Conservation (phyloP, 192 early-diverging fungal species). For the Entomortierella chlamydospora region DNA sequence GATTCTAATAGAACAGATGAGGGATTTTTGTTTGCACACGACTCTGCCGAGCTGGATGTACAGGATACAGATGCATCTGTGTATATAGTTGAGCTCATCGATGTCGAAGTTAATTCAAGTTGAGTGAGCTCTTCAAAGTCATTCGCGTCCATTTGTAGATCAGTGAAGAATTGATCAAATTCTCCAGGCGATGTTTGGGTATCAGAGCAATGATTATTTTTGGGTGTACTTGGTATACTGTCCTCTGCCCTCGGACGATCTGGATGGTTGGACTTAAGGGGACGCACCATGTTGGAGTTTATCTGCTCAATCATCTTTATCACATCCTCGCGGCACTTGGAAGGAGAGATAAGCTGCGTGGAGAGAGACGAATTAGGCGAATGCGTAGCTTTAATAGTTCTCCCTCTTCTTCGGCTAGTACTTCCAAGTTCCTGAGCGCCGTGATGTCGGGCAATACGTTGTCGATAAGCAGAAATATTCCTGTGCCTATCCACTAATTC, state of each 20-base stretch:
- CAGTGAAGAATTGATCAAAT: slow-evolving; percentile 35
- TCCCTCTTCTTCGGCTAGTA: slow-evolving; percentile 2
- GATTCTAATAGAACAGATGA: not conserved
- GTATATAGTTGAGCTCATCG: not conserved
- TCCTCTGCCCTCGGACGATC: not conserved
- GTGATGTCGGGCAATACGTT: slow-evolving; percentile 1
- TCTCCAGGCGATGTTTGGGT: slow-evolving; percentile 21
- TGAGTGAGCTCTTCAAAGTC: slow-evolving; percentile 44
- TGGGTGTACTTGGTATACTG: slow-evolving; percentile 4
- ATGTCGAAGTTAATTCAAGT: slow-evolving; percentile 9
- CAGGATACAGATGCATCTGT: not conserved
- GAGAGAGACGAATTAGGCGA: not conserved
- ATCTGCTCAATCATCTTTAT: slow-evolving; percentile 48
- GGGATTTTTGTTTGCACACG: not conserved
- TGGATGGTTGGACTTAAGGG: not conserved
- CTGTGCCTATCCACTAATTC: slow-evolving; percentile 18
- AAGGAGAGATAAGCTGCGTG: not conserved
- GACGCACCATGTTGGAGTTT: slow-evolving; percentile 22
- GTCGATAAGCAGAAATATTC: not conserved
- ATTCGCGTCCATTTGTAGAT: slow-evolving; percentile 33
- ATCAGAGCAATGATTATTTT: not conserved
- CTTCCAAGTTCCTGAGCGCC: slow-evolving; percentile 12
- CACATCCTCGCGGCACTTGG: slow-evolving; percentile 22
- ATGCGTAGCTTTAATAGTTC: not conserved
- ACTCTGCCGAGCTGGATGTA: not conserved